Conservation (phyloP, 345 rosid species). For the Hibiscus trionum region DNA sequence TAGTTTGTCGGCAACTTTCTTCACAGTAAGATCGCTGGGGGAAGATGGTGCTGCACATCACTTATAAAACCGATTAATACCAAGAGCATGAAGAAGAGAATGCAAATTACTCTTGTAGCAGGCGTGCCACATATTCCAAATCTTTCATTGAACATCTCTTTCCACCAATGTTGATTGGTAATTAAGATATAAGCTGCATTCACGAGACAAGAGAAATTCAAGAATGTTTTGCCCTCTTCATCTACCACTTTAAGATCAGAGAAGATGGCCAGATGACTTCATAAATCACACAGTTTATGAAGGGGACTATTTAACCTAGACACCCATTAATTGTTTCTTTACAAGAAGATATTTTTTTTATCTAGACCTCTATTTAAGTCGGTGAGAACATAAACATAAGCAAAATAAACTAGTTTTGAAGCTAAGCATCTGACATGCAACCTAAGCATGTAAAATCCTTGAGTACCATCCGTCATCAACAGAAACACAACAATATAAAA, state of each 20-base stretch:
- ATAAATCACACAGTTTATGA: constrained; percentile 12
- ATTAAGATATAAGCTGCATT: constrained; percentile 93
- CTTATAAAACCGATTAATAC: constrained; percentile 99
- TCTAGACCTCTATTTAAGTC: background rate
- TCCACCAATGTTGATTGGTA: constrained; percentile 86
- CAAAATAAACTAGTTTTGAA: background rate
- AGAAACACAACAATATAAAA: constrained; percentile 12
- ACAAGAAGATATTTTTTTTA: background rate
- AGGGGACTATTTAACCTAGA: constrained; percentile 7
- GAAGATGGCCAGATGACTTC: constrained; percentile 21
- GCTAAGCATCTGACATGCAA: background rate
- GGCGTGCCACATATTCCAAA: constrained; percentile 86
- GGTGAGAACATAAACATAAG: background rate
- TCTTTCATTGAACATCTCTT: constrained; percentile 90
- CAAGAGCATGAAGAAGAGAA: constrained; percentile 96
- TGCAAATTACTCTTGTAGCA: constrained; percentile 96
- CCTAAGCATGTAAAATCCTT: constrained; percentile 3
- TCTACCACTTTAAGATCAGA: constrained; percentile 33
- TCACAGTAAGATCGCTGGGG: constrained; percentile 89
- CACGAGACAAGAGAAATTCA: constrained; percentile 82
- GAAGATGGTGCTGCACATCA: constrained; percentile 97
- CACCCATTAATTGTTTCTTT: background rate
- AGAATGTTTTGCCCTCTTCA: constrained; percentile 52
- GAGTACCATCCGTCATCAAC: background rate
- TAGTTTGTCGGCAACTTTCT: constrained; percentile 92